These are phyloP conservation scores for Ochetophila trinervis DNA, from an alignment of 306 rosid species.

Conservation along the genomic window DNA sequence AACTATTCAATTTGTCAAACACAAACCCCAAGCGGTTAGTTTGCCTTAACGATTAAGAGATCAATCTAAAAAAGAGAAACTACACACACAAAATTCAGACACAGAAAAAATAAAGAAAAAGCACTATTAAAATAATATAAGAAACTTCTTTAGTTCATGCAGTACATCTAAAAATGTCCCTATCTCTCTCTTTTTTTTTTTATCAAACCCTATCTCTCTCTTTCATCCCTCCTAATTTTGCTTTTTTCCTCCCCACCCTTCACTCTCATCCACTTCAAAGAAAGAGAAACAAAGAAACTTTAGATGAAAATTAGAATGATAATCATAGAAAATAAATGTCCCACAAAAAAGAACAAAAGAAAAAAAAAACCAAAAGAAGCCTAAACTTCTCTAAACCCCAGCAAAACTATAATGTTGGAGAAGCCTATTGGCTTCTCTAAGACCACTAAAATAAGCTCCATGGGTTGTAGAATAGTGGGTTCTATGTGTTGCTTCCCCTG, in stretches of 20 bases:
- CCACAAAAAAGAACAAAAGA: slow-evolving; percentile 24
- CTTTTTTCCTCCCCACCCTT: slow-evolving; percentile 28
- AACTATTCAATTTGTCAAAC: slow-evolving; percentile 10
- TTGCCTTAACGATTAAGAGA: slow-evolving; percentile 27
- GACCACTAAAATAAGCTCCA: slow-evolving; percentile 97
- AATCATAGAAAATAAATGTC: slow-evolving; percentile 46
- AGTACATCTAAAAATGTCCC: slow-evolving; percentile 49
- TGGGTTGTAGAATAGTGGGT: slow-evolving; percentile 97
- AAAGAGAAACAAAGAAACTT: slow-evolving; percentile 40
- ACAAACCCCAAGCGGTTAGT: slow-evolving; percentile 23
- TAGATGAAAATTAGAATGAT: slow-evolving; percentile 48
- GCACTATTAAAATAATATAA: slow-evolving; percentile 20
- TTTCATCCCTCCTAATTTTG: slow-evolving; percentile 34
- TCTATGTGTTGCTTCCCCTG: slow-evolving; percentile 98
- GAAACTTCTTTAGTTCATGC: slow-evolving; percentile 44
- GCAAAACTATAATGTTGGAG: slow-evolving; percentile 74
- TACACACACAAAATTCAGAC: slow-evolving; percentile 35
- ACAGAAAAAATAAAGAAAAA: slow-evolving; percentile 23
- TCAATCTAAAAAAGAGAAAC: slow-evolving; percentile 28
- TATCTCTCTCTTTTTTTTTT: slow-evolving; percentile 45
- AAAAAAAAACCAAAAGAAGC: slow-evolving; percentile 9
- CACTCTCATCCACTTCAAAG: slow-evolving; percentile 41
- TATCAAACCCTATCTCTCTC: slow-evolving; percentile 48
- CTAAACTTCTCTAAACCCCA: slow-evolving; percentile 47
- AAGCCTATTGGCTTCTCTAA: slow-evolving; percentile 93